Conservation (phyloP, 2,329 filamentous ascomycete genomes). For the Neofusicoccum laricinum region DNA sequence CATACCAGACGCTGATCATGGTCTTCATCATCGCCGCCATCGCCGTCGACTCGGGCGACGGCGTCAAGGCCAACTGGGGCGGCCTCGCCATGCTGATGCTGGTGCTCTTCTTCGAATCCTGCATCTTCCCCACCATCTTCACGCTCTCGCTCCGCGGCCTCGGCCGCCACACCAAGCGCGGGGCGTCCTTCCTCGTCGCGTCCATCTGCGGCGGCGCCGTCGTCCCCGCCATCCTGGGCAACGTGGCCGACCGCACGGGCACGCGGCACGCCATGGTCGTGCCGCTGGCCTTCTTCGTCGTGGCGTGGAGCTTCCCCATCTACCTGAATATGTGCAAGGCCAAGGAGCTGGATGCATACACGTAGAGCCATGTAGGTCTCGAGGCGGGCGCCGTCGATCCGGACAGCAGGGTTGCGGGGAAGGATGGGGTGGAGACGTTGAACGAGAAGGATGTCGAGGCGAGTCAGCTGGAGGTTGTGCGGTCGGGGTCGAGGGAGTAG, state of each 20-base stretch:
- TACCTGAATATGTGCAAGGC: constrained; percentile 35
- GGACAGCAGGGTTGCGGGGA: not conserved
- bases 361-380: constrained; percentile 30
- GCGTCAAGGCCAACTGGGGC: constrained; percentile 32
- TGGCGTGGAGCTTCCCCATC: constrained; percentile 36
- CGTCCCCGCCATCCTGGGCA: constrained; percentile 34
- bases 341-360: constrained; percentile 35
- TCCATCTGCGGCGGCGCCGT: constrained; percentile 37
- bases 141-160: constrained; percentile 36
- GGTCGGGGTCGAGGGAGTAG: not conserved
- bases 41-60: constrained; percentile 29
- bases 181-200: constrained; percentile 36
- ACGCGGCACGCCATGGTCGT: constrained; percentile 36
- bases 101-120: constrained; percentile 38
- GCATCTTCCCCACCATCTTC: constrained; percentile 40
- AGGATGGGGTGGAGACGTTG: not conserved
- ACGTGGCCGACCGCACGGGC: constrained; percentile 33
- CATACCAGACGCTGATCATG: constrained; percentile 36
- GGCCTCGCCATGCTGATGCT: constrained; percentile 36
- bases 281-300: constrained; percentile 33
- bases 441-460: constrained; percentile 11
- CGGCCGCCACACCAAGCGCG: constrained; percentile 39
- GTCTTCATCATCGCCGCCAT: constrained; percentile 36
- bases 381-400: constrained; percentile 20
- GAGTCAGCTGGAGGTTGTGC: constrained; percentile 5